Base-by-base conservation (phyloP, 2,329 filamentous ascomycete species). In the Calonectria hawksworthii region DNA sequence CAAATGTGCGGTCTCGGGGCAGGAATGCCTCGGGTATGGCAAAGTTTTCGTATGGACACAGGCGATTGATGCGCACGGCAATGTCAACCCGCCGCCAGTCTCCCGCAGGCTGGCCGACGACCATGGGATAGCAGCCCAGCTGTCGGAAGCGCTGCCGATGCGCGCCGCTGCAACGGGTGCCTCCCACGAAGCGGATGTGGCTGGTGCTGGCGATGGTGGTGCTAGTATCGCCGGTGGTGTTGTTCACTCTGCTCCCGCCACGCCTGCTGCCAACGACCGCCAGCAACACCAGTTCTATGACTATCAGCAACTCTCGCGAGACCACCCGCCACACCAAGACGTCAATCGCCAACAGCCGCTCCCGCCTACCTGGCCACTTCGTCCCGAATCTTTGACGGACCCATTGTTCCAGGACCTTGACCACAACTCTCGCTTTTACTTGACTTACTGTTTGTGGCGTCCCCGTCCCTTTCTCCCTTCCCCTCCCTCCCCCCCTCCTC, bases 1-100 rank as follows among this genome's bases (percentile, higher is more conserved):
- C 79, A 93, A 93, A 85, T 93, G 91, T 82, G 83, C 85, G 69
- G 86, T 85, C 78, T 86, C 88, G 52, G 90, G 90, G 34, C 86
- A 90, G 81, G 86, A 90, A 78, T 93, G 92, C 84, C 88, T 92
- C 75, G 92, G 92, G 50, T 93, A 93, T 82, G 91, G 90, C 74
- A 89, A 89, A 80, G 83, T 92, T 61, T 89, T 92, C 77, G 87
- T 91, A 73, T 93, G 91, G 91, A 89, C 90, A 69, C 85, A 88
- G 72, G 87, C 87, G 68, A 88, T 90, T 72, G 88, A 89, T 59
- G 85, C 87, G 56, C 85, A 87, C 14, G 88, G 89, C 34, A 89
- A 88, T 77, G 86, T 86, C 80, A 83, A 84, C 76, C 80, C 84
- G 69, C 77, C 82, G 75, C 75, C 82, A 69, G 56, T 63, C 56